phyloP scores from a whole-genome alignment of 148 eudicot genomes.

The Silene uniflora region DNA sequence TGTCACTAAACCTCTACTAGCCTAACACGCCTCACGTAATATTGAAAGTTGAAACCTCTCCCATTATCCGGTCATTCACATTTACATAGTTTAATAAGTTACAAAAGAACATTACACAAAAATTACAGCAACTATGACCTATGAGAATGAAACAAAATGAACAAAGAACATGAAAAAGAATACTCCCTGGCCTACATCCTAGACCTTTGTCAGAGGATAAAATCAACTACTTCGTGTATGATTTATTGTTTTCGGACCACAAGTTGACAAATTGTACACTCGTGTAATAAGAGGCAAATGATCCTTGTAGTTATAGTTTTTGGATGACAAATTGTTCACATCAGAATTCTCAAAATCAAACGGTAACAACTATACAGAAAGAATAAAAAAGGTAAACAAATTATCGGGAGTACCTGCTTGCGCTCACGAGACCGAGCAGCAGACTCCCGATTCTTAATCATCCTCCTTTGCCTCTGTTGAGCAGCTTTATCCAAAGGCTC shows the following conservation, averaged over 20 bases:
- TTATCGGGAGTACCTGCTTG: conserved; percentile 55
- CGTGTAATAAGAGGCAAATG: too few relatives aligned
- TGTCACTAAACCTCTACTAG: not conserved
- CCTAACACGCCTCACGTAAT: not conserved
- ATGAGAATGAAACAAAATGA: not conserved
- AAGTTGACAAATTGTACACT: not conserved
- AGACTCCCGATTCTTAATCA: conserved; percentile 93
- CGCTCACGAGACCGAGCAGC: conserved; percentile 92
- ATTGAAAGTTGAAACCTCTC: not conserved
- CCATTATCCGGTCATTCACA: not conserved
- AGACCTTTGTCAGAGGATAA: too few relatives aligned
- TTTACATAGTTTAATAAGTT: not conserved
- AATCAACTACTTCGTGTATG: too few relatives aligned
- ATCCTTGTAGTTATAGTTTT: too few relatives aligned
- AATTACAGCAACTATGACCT: not conserved
- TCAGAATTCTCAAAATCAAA: too few relatives aligned
- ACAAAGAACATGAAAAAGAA: too few relatives aligned
- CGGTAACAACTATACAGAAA: too few relatives aligned
- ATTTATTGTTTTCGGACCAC: not conserved
- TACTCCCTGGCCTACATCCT: too few relatives aligned
- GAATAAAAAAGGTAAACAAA: not conserved
- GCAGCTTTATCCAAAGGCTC: conserved; percentile 71
- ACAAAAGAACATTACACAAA: too few relatives aligned
- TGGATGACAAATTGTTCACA: too few relatives aligned
- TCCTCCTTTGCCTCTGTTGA: conserved; percentile 78